phyloP scores from a whole-genome alignment of 306 rosid genomes.

The Luffa aegyptiaca region DNA sequence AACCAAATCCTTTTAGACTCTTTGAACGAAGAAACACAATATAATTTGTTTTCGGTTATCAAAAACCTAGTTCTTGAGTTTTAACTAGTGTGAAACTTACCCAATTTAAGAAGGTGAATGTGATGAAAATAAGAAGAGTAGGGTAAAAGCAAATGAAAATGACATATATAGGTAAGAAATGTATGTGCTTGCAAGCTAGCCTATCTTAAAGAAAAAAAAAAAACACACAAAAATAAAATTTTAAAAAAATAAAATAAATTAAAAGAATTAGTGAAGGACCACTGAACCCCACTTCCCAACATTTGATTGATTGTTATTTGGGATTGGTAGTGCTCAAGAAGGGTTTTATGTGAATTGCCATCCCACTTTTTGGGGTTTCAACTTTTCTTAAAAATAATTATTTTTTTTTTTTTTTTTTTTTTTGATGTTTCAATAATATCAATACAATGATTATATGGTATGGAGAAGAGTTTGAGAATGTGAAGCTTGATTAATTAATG shows the following conservation, averaged over 20 bases:
- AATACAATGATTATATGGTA: background rate
- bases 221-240: background rate
- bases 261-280: conserved; percentile 20
- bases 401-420: background rate
- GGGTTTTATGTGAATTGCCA: conserved; percentile 10
- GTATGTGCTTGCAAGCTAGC: conserved; percentile 8
- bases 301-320: background rate
- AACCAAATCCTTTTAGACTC: too few species aligned
- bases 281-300: conserved; percentile 4
- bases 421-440: background rate
- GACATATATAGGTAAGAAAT: background rate
- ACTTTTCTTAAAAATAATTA: background rate
- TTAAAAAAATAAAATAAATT: too few species aligned
- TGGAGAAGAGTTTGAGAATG: background rate
- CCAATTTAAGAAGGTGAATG: background rate
- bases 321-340: background rate
- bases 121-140: background rate
- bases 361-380: conserved; percentile 4
- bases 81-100: background rate
- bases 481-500: background rate
- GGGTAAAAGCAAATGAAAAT: background rate
- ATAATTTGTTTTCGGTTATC: background rate
- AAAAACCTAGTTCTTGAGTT: background rate
- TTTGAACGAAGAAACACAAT: too few species aligned
- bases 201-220: conserved; percentile 7